Conservation (phyloP, 2,329 filamentous ascomycete genomes). For the Verticillium alfalfae region DNA sequence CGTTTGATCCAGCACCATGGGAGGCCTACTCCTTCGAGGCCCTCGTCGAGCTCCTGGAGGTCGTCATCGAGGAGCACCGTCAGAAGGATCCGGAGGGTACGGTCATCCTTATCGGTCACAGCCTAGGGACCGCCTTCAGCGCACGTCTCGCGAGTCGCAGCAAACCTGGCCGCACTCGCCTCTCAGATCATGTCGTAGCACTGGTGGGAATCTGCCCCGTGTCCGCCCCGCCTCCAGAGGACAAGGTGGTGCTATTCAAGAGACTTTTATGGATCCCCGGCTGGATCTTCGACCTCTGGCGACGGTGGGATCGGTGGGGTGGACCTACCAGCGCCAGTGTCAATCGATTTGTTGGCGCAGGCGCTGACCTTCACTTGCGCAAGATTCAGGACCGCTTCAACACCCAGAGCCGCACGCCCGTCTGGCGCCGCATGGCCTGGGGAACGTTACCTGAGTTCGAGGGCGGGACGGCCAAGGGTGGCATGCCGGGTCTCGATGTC, state of each 20-base stretch:
- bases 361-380: conserved; percentile 60
- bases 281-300: conserved; percentile 69
- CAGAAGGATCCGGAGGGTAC: conserved; percentile 61
- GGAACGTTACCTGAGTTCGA: conserved; percentile 61
- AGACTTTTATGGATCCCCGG: conserved; percentile 64
- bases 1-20: conserved; percentile 65
- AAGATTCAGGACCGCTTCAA: conserved; percentile 71
- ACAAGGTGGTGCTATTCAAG: conserved; percentile 40
- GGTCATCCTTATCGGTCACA: conserved; percentile 80
- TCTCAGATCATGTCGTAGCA: conserved; percentile 65
- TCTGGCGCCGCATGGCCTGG: conserved; percentile 76
- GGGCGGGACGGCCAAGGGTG: conserved; percentile 47
- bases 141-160: conserved; percentile 58
- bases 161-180: conserved; percentile 36
- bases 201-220: conserved; percentile 78
- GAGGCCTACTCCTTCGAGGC: conserved; percentile 74
- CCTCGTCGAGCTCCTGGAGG: conserved; percentile 68
- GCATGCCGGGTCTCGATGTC: conserved; percentile 61
- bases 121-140: conserved; percentile 78
- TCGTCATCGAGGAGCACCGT: conserved; percentile 68
- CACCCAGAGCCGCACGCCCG: conserved; percentile 72
- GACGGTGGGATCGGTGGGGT: conserved; percentile 72
- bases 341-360: conserved; percentile 64
- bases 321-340: conserved; percentile 76
- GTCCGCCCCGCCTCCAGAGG: conserved; percentile 37